Percentiles rank a stretch among this genome's conserved stretches.
phyloP scores from a whole-genome alignment of 225 moss, liverwort and hornwort species.

The Rhytidiadelphus loreus region DNA sequence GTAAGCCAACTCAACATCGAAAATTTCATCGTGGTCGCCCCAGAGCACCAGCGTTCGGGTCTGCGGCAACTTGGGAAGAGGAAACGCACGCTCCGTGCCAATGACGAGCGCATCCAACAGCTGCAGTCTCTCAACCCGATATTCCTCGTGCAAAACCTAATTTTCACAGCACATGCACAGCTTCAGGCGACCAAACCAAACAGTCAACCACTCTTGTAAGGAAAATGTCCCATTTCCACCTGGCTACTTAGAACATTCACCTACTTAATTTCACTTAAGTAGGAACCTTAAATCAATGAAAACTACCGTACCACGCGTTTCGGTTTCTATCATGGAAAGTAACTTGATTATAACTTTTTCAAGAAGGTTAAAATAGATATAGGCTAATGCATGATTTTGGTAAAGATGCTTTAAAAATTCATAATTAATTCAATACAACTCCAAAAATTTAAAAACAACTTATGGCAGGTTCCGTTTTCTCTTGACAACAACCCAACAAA shows the following conservation, averaged over 20 bases:
- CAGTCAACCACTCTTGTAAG: neutral
- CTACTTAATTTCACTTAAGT: neutral
- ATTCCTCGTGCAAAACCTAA: slow-evolving; percentile 29
- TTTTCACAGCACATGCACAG: neutral
- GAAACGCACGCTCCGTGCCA: slow-evolving; percentile 27
- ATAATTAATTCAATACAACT: neutral
- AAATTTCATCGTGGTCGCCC: slow-evolving; percentile 40
- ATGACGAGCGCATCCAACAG: slow-evolving; percentile 34
- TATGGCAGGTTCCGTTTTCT: neutral
- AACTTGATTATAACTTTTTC: neutral
- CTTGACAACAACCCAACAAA: neutral
- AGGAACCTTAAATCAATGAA: neutral
- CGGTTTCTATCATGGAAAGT: neutral
- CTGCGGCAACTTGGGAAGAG: slow-evolving; percentile 36
- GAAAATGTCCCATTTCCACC: neutral
- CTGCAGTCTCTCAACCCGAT: slow-evolving; percentile 26
- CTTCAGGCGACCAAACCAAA: neutral
- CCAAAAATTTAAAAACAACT: neutral
- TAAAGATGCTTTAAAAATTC: neutral
- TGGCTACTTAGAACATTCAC: neutral
- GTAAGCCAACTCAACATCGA: slow-evolving; percentile 21
- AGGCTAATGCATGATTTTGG: neutral
- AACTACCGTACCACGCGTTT: too few relatives aligned
- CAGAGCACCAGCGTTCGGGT: slow-evolving; percentile 24
- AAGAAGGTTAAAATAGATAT: neutral